These are phyloP conservation scores for Vanrija sp. DNA, from an alignment of 1,284 basidiomycete genomes.

Conservation along the genomic window DNA sequence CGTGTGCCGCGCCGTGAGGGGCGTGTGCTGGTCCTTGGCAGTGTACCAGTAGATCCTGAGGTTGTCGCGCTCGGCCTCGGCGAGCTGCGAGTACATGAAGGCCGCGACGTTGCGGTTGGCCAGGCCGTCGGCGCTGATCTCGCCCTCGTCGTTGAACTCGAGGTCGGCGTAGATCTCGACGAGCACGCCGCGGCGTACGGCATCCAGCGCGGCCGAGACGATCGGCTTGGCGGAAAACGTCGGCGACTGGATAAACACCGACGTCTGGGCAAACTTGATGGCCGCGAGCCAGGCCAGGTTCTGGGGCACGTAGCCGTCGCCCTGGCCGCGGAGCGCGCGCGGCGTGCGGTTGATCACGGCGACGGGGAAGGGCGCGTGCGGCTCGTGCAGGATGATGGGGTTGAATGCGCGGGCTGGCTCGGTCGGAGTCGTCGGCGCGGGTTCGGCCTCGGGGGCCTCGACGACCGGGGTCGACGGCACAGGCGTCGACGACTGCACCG, in stretches of 20 bases:
- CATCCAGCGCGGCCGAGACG: constrained; percentile 59
- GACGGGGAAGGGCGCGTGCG: constrained; percentile 63
- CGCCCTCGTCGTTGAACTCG: constrained; percentile 58
- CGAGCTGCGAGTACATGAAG: constrained; percentile 57
- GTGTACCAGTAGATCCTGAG: constrained; percentile 62
- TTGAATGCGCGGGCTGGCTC: constrained; percentile 44
- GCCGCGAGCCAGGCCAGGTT: constrained; percentile 67
- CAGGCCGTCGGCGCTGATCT: constrained; percentile 63
- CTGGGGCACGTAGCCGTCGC: constrained; percentile 53
- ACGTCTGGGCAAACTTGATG: constrained; percentile 60
- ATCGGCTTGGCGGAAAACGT: constrained; percentile 66
- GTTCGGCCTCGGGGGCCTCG: not conserved
- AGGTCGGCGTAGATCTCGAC: constrained; percentile 62
- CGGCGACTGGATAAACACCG: constrained; percentile 69
- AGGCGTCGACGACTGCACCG: not conserved
- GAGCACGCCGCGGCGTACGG: constrained; percentile 60
- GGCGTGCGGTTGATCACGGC: constrained; percentile 65
- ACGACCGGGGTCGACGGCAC: not conserved
- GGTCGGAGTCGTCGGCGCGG: not conserved
- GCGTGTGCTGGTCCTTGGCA: constrained; percentile 57
- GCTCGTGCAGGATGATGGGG: constrained; percentile 55
- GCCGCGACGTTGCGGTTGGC: constrained; percentile 68
- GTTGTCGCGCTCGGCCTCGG: constrained; percentile 51
- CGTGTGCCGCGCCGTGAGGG: constrained; percentile 60
- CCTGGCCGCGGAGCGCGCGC: constrained; percentile 48